Percentiles rank a stretch among this genome's conserved stretches.
Conservation (phyloP, 2,329 filamentous ascomycete genomes). For the Botrytis medusae region DNA sequence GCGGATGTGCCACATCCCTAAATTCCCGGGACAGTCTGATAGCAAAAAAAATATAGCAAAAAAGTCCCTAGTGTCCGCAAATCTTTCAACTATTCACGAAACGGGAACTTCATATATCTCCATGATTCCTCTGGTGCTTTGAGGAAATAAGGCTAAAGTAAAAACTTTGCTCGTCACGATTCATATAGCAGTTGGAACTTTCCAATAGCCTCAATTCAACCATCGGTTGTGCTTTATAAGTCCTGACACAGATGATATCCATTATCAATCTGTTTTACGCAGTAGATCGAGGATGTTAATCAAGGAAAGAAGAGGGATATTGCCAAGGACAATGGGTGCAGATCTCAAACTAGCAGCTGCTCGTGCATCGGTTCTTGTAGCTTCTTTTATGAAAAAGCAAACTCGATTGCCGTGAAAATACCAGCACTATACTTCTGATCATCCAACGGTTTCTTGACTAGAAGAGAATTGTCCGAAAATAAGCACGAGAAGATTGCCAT, state of each 20-base stretch:
- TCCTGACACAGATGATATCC: not conserved
- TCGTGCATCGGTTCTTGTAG: not conserved
- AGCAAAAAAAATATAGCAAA: not conserved
- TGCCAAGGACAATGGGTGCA: not conserved
- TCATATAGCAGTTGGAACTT: constrained; percentile 8
- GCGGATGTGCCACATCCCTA: not conserved
- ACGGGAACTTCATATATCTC: not conserved
- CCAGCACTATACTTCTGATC: not conserved
- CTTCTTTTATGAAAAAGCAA: not conserved
- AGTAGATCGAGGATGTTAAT: too few relatives aligned
- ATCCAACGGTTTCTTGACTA: not conserved
- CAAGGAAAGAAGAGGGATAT: not conserved
- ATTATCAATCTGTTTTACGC: not conserved
- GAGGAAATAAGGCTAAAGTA: not conserved
- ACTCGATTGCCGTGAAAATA: not conserved
- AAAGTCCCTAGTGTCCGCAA: not conserved
- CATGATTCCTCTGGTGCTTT: too few relatives aligned
- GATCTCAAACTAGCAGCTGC: not conserved
- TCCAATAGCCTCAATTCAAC: not conserved
- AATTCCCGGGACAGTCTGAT: not conserved
- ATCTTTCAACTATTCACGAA: not conserved
- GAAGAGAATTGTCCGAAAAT: not conserved
- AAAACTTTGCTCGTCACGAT: not conserved
- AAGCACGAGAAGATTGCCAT: not conserved
- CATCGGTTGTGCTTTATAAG: not conserved